Evolutionary conservation across 352 stramenopile genomes (phyloP).

Genomic region (Pythium brachiatum): DNA sequence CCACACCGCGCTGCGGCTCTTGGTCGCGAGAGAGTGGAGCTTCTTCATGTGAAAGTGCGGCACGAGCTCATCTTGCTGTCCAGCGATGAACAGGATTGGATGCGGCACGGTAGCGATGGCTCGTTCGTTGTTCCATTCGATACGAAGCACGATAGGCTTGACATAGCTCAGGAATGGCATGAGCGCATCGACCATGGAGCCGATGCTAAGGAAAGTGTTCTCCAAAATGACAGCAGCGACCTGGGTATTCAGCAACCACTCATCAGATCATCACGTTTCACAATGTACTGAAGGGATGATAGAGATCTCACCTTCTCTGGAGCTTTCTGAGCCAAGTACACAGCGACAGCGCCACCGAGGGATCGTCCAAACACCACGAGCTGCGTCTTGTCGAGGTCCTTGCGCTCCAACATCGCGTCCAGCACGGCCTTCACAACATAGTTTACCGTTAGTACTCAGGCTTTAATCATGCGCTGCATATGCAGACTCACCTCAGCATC

Average conservation of each 20-base stretch:
- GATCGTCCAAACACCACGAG: constrained; percentile 92
- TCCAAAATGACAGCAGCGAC: constrained; percentile 91
- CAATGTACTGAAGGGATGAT: not conserved
- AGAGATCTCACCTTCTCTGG: constrained; percentile 44
- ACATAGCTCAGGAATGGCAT: constrained; percentile 90
- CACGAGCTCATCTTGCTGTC: constrained; percentile 90
- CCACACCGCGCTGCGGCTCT: constrained; percentile 57
- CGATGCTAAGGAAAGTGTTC: constrained; percentile 95
- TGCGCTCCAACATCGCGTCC: constrained; percentile 63
- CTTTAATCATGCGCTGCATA: too few species aligned
- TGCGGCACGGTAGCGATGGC: constrained; percentile 60
- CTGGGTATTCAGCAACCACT: constrained; percentile 28
- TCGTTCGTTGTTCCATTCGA: constrained; percentile 86
- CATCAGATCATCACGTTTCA: not conserved
- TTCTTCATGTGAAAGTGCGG: constrained; percentile 88
- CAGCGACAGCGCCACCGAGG: constrained; percentile 90
- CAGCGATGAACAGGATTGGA: constrained; percentile 91
- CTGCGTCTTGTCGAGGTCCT: constrained; percentile 83
- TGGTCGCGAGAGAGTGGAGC: constrained; percentile 65
- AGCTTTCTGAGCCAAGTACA: constrained; percentile 86
- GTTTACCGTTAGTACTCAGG: not conserved
- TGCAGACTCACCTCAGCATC: constrained; percentile 76
- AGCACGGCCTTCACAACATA: constrained; percentile 54
- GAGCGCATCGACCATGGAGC: constrained; percentile 91
- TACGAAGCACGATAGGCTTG: constrained; percentile 89